These are phyloP conservation scores for Tylopilus balloui DNA, from an alignment of 768 basidiomycete species.

Conservation along the genomic window DNA sequence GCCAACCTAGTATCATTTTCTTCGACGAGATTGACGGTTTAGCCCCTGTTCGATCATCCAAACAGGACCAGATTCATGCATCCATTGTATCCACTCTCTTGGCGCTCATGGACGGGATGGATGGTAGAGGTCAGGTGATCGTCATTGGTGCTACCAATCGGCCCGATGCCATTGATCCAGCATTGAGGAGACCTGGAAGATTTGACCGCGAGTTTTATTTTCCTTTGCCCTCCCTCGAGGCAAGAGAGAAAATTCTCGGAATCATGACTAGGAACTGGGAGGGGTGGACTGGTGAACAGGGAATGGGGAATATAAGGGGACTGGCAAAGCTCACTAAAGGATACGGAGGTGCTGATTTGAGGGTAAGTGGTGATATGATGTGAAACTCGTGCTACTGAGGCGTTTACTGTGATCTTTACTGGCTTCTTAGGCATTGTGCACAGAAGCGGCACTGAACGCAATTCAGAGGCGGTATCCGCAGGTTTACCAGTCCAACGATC, in stretches of 20 bases:
- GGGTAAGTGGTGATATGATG: constrained; percentile 48
- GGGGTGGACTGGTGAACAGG: constrained; percentile 62
- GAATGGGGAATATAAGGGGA: constrained; percentile 50
- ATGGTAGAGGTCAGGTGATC: constrained; percentile 93
- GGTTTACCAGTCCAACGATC: constrained; percentile 88
- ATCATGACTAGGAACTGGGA: constrained; percentile 92
- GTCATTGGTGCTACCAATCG: constrained; percentile 98
- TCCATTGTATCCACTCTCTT: constrained; percentile 94
- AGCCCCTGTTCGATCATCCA: constrained; percentile 95
- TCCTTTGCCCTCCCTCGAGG: constrained; percentile 78
- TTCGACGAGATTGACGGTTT: constrained; percentile 99
- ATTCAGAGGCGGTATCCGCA: constrained; percentile 96
- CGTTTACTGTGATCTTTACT: constrained; percentile 1
- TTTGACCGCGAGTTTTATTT: constrained; percentile 99
- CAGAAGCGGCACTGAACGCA: constrained; percentile 94
- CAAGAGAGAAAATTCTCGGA: constrained; percentile 79
- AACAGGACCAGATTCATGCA: constrained; percentile 98
- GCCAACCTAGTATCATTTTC: constrained; percentile 96
- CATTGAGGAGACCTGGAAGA: constrained; percentile 86
- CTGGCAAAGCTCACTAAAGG: constrained; percentile 91
- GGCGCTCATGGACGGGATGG: constrained; percentile 99
- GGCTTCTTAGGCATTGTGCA: constrained; percentile 73
- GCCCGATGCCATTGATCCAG: constrained; percentile 97
- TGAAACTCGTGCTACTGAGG: constrained; percentile 1
- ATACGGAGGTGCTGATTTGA: constrained; percentile 93